Base-by-base conservation (phyloP, 805 yeast species). In the Saturnispora galanensis region DNA sequence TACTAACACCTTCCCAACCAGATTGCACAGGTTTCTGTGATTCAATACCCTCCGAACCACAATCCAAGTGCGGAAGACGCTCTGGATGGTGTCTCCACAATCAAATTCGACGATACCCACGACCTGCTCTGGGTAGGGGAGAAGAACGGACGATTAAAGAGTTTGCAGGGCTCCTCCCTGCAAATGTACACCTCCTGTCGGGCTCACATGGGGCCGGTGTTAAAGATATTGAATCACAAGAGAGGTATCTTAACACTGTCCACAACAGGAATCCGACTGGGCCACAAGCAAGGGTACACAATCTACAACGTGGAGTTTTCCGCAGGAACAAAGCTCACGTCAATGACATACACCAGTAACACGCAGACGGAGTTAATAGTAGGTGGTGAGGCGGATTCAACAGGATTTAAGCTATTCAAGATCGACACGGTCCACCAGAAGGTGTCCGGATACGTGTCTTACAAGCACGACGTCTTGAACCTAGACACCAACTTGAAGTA, bases 71-170 rank as follows among this genome's bases (percentile, higher is more conserved):
- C 47, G 4, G 32, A 47, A 26, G 40, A 55, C 53, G 5, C 53
- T 42, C 31, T 56, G 47, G 45, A 50, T 4, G 26, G 54, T 34
- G 50, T 58, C 8, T 58, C 68, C 2, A 52, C 62, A 10, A 37
- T 76, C 7, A 60, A 63, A 3, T 88, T 88, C 59, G 96, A 89
- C 63, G 71, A 71, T 32, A 64, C 72, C n/a, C 74, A 79, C 47
- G 93, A 89, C 53, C 66, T 93, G 38, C 58, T 89, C 2, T 90
- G 97, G 97, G 70, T 81, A 1, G 95, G 95, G 13, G 93, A 85
- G 57, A 60, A 76, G 1, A 70, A 67, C 33, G 84, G 89, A 4
- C 61, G 69, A 37, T 55, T 71, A 0, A 61, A 68, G 4, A 65
- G 73, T 2, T 69, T 53, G 44, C 65, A 64, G 28, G 79, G 75